Conservation (phyloP, 2,329 filamentous ascomycete species). For the Leptographium radiaticola region DNA sequence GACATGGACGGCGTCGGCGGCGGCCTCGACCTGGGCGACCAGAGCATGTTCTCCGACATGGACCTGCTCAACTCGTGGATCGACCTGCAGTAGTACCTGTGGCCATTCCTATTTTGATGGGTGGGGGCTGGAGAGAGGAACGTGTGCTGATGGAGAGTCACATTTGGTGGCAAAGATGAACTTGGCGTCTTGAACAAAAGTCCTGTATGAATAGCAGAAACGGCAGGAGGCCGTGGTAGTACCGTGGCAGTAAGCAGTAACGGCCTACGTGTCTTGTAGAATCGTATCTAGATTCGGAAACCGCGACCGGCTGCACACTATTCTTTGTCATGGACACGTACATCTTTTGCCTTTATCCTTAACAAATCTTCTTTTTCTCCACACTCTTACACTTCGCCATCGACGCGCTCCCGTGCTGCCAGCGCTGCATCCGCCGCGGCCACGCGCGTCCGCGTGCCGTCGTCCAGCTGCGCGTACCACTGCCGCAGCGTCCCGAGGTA, state of each 20-base stretch:
- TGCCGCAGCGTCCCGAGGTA: constrained; percentile 34
- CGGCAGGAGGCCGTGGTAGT: too few species aligned
- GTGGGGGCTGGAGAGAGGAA: too few species aligned
- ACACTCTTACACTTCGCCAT: neutral
- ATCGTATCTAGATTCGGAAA: too few species aligned
- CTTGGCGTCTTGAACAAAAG: too few species aligned
- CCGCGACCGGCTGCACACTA: too few species aligned
- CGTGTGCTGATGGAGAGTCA: too few species aligned
- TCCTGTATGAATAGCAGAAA: too few species aligned
- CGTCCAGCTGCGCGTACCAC: constrained; percentile 37
- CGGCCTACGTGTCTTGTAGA: too few species aligned
- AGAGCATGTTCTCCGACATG: constrained; percentile 13
- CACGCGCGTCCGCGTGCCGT: constrained; percentile 30
- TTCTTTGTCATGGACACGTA: too few species aligned
- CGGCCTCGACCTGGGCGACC: constrained; percentile 9
- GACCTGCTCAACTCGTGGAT: constrained; percentile 13
- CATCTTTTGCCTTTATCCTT: neutral
- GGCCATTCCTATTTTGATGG: neutral
- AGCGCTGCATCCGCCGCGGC: constrained; percentile 31
- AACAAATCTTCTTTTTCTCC: neutral
- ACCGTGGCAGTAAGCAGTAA: too few species aligned
- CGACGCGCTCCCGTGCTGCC: constrained; percentile 6
- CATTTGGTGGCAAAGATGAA: too few species aligned
- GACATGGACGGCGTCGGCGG: constrained; percentile 5
- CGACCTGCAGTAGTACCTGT: constrained; percentile 7